These are phyloP conservation scores for Fusarium longipes DNA, from an alignment of 2,329 filamentous ascomycete genomes.

Conservation along the genomic window DNA sequence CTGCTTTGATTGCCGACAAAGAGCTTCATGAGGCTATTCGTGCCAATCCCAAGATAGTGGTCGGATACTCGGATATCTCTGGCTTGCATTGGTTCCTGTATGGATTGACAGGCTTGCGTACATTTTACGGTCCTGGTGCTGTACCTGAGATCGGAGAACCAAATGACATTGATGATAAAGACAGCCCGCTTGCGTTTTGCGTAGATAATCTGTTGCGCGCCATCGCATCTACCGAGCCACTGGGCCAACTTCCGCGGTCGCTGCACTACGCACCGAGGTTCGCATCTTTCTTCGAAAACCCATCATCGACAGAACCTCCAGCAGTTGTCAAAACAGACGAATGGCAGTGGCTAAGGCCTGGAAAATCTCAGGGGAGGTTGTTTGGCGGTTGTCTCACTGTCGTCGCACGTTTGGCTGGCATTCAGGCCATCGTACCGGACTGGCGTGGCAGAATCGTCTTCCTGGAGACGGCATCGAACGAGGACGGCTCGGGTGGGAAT, in stretches of 20 bases:
- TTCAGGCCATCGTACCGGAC: constrained; percentile 50
- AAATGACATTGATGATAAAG: constrained; percentile 36
- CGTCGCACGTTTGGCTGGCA: constrained; percentile 52
- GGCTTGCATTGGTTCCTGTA: constrained; percentile 57
- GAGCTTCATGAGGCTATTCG: constrained; percentile 50
- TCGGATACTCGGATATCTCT: constrained; percentile 57
- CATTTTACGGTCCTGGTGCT: constrained; percentile 57
- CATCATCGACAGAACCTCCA: constrained; percentile 43
- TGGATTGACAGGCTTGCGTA: constrained; percentile 53
- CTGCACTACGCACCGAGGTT: constrained; percentile 46
- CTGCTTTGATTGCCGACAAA: constrained; percentile 51
- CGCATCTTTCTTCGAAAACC: constrained; percentile 36
- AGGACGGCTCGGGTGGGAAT: constrained; percentile 40
- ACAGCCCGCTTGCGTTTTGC: constrained; percentile 48
- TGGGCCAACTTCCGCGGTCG: constrained; percentile 51
- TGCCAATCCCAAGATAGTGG: constrained; percentile 55
- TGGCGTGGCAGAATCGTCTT: constrained; percentile 55
- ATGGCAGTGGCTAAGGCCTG: constrained; percentile 54
- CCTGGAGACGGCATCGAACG: constrained; percentile 54
- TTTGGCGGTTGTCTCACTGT: constrained; percentile 57
- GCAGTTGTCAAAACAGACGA: constrained; percentile 45
- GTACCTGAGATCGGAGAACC: constrained; percentile 54
- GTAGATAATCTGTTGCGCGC: constrained; percentile 50
- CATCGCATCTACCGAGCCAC: constrained; percentile 42
- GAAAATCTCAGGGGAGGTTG: constrained; percentile 55